phyloP scores from a whole-genome alignment of 176 grass and related monocot species.

The Eremochloa ophiuroides region DNA sequence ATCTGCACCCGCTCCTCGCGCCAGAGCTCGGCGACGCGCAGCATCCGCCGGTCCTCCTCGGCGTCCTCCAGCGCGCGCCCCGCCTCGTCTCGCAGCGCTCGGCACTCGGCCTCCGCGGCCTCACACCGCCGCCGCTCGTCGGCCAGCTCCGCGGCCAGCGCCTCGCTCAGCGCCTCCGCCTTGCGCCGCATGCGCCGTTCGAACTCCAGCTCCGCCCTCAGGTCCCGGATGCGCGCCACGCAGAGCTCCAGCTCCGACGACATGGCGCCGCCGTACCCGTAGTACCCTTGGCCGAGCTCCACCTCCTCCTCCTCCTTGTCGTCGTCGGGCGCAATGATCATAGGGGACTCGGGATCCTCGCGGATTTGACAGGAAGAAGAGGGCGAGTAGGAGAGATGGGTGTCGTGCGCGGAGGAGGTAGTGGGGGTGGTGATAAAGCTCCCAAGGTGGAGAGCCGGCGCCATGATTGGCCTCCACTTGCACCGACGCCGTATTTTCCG shows the following conservation, averaged over 20 bases:
- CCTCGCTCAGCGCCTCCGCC: conserved; percentile 52
- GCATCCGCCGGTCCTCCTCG: conserved; percentile 75
- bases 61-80: conserved; percentile 13
- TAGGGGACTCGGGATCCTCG: neutral
- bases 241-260: conserved; percentile 39
- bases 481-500: conserved; percentile 27
- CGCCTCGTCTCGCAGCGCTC: conserved; percentile 49
- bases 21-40: conserved; percentile 73
- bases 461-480: conserved; percentile 36
- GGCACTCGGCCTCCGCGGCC: conserved; percentile 34
- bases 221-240: conserved; percentile 27
- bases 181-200: conserved; percentile 66
- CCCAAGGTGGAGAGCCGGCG: conserved; percentile 21
- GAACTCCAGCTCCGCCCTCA: conserved; percentile 49
- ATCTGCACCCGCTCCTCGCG: conserved; percentile 80
- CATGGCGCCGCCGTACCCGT: neutral
- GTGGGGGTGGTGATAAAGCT: conserved; percentile 72
- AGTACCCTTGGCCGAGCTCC: neutral
- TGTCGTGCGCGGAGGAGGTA: conserved; percentile 10
- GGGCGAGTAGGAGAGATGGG: neutral
- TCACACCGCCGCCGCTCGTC: conserved; percentile 57
- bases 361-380: neutral
- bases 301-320: neutral
- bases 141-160: conserved; percentile 42
- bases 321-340: conserved; percentile 34